Percentiles rank a stretch among this genome's conserved stretches.
These are phyloP conservation scores for Hemileia vastatrix DNA, from an alignment of 1,284 basidiomycete species.

Conservation along the genomic window DNA sequence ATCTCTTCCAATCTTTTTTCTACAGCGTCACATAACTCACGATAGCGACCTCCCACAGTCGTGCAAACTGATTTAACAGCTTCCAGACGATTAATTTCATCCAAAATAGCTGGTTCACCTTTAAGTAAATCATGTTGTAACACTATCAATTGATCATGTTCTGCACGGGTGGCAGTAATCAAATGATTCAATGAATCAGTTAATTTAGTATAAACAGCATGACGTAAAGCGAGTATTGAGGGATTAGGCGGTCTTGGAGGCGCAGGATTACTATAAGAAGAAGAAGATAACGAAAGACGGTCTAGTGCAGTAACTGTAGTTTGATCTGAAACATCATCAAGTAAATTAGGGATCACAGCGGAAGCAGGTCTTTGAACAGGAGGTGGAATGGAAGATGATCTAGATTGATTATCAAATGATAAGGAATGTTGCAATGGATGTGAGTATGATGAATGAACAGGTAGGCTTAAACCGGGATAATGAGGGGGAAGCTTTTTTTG, in stretches of 20 bases:
- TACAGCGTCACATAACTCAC: conserved; percentile 55
- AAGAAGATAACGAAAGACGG: background rate
- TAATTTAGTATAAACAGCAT: conserved; percentile 65
- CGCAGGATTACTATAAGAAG: conserved; percentile 56
- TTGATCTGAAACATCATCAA: conserved; percentile 8
- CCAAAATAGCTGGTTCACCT: conserved; percentile 81
- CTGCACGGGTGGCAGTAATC: conserved; percentile 56
- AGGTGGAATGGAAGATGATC: background rate
- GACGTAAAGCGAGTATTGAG: conserved; percentile 73
- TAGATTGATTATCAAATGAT: conserved; percentile 10
- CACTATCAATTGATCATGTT: conserved; percentile 64
- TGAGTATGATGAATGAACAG: conserved; percentile 35
- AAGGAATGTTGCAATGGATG: conserved; percentile 27
- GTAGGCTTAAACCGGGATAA: conserved; percentile 26
- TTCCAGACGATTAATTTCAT: conserved; percentile 89
- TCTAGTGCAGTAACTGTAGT: conserved; percentile 7
- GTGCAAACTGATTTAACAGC: conserved; percentile 88
- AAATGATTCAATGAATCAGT: conserved; percentile 59
- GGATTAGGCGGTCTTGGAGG: conserved; percentile 69
- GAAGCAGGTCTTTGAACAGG: conserved; percentile 21
- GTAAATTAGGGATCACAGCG: conserved; percentile 21
- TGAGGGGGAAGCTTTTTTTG: conserved; percentile 11
- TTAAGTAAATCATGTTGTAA: conserved; percentile 72
- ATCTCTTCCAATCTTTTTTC: conserved; percentile 61
- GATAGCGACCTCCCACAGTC: conserved; percentile 61